A percentile compares a stretch with the other conserved stretches of the same genome.
Conservation (phyloP, 805 yeast genomes). For the Blastobotrys mokoenaii region DNA sequence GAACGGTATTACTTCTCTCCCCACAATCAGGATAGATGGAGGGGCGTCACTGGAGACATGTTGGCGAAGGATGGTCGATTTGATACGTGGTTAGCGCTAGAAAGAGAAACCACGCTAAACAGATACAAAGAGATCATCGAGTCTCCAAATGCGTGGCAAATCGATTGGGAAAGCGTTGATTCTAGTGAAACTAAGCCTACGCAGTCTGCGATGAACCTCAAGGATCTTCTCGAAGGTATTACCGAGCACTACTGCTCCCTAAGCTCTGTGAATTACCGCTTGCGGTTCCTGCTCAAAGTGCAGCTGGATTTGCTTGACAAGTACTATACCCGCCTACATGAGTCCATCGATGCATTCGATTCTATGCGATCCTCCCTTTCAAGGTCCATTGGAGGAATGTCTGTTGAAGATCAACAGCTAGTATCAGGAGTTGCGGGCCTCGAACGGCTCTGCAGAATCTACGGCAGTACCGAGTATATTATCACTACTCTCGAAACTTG, state of each 20-base stretch:
- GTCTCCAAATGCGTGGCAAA: slow-evolving; percentile 41
- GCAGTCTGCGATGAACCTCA: slow-evolving; percentile 49
- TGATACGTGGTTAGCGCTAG: slow-evolving; percentile 46
- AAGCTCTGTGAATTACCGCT: slow-evolving; percentile 43
- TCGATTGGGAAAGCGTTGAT: slow-evolving; percentile 49
- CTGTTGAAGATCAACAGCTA: slow-evolving; percentile 24
- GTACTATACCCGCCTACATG: slow-evolving; percentile 38
- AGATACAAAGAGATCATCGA: slow-evolving; percentile 46
- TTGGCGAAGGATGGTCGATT: slow-evolving; percentile 26
- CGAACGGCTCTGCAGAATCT: slow-evolving; percentile 35
- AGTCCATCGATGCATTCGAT: slow-evolving; percentile 36
- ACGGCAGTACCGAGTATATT: slow-evolving; percentile 31
- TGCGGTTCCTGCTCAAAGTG: slow-evolving; percentile 47
- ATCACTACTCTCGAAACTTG: slow-evolving; percentile 34
- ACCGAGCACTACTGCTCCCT: slow-evolving; percentile 40
- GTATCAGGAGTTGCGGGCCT: slow-evolving; percentile 30
- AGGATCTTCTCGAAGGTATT: slow-evolving; percentile 48
- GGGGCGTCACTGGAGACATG: slow-evolving; percentile 33
- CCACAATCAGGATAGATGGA: slow-evolving; percentile 31
- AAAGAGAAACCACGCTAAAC: slow-evolving; percentile 35
- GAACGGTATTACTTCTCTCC: slow-evolving; percentile 42
- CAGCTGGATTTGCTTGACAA: slow-evolving; percentile 50
- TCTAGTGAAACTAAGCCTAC: slow-evolving; percentile 48
- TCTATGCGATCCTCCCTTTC: slow-evolving; percentile 30
- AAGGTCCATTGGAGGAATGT: slow-evolving; percentile 29